Percentiles rank a stretch among this genome's conserved stretches.
These are phyloP conservation scores for Hortaea werneckii DNA, from an alignment of 2,329 filamentous ascomycete species.

Conservation along the genomic window DNA sequence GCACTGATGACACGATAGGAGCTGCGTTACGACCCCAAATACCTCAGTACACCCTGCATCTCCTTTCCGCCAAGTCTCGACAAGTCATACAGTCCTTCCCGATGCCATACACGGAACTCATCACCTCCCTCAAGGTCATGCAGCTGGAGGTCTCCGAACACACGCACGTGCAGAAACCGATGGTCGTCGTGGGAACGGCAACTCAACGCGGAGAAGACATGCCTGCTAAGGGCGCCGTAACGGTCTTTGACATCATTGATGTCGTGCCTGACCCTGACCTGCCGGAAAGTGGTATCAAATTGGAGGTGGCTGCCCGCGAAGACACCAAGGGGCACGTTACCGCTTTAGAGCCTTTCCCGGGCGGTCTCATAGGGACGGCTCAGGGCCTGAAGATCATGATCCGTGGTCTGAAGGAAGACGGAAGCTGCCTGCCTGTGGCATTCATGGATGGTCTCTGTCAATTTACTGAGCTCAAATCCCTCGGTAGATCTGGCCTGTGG, in stretches of 20 bases:
- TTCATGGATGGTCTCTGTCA: conserved; percentile 98
- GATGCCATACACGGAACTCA: conserved; percentile 63
- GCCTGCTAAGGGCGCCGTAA: conserved; percentile 71
- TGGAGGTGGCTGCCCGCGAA: conserved; percentile 81
- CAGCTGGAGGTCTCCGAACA: conserved; percentile 84
- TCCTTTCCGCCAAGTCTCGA: conserved; percentile 70
- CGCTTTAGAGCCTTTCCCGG: conserved; percentile 70
- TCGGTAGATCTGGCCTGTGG: conserved; percentile 74
- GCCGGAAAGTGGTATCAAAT: conserved; percentile 73
- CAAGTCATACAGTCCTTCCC: conserved; percentile 65
- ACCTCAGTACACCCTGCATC: conserved; percentile 62
- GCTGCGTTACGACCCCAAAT: conserved; percentile 54
- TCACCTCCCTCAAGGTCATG: conserved; percentile 73
- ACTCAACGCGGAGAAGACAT: conserved; percentile 84
- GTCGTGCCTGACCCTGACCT: conserved; percentile 82
- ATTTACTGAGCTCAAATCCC: conserved; percentile 72
- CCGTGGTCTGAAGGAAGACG: conserved; percentile 87
- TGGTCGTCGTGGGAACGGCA: conserved; percentile 78
- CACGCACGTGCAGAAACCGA: conserved; percentile 72
- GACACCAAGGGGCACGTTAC: conserved; percentile 90
- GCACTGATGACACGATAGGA: conserved; percentile 24
- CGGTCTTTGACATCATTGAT: conserved; percentile 82
- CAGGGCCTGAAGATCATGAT: conserved; percentile 98
- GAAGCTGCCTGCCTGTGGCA: conserved; percentile 80
- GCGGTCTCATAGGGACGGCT: conserved; percentile 73